Base-by-base conservation (phyloP, 805 yeast species). In the Candida qinlingensis region DNA sequence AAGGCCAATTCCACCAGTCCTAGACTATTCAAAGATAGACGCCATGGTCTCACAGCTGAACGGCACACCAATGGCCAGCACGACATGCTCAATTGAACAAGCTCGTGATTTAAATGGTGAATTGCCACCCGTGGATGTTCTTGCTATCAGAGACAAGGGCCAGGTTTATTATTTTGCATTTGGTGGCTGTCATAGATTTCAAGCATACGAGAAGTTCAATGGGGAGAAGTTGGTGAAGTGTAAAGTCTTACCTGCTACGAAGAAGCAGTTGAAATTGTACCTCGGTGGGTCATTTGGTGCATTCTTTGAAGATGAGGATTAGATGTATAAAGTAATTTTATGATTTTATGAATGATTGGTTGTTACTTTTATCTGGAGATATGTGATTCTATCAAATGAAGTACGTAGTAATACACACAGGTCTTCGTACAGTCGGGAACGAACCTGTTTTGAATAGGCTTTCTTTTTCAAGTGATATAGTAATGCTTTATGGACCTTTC, bases 131-230 rank as follows among this genome's bases (percentile, higher is more conserved):
- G 75, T 89, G 12, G 96, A 88, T 64, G 89, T 88, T 0, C 66
- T 88, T 53, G 73, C 75, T 36, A 86, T 87, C 2, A 71, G 83
- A 39, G 85, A 84, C 39, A 63, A 75, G 7, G 92, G 88, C 2
- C 67, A 77, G 43, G 72, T 66, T 36, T 75, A 75, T 62, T 87
- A 83, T 60, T 87, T 86, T 65, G 95, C 91, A 1, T 88, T 88
- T 66, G 96, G 96, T 6, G 96, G 96, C 0, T 88, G 96, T 61
- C 96, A 88, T 61, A 67, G 96, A 53, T 84, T 88, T 56, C 96
- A 88, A 63, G 96, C 96, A 0, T 89, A 89, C 61, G 94, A 87
- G 49, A 67, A 74, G 37, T 47, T 62, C 13, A 73, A 70, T 38
- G 69, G 72, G 2, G 75, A 73, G 31, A 61, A 65, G 4, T 57